Evolutionary conservation across 768 basidiomycete species (phyloP).

Genomic region (Naganishia antarctica): DNA sequence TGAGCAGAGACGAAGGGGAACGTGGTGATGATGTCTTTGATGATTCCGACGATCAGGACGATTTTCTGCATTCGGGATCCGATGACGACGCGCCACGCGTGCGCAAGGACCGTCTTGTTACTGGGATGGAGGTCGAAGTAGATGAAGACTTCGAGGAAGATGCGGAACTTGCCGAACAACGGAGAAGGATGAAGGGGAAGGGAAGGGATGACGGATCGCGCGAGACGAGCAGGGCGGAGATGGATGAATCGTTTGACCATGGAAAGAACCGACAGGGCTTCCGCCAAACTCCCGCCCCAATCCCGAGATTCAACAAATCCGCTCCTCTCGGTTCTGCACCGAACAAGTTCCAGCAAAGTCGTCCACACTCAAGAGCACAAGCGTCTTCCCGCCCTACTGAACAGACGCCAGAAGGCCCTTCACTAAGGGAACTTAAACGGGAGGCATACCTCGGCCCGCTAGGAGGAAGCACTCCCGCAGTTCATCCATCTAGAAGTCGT

Average conservation of each 20-base stretch:
- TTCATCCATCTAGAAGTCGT: slow-evolving; percentile 11
- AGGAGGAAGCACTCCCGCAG: neutral
- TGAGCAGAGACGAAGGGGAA: slow-evolving; percentile 21
- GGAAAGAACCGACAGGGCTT: neutral
- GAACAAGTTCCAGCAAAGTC: neutral
- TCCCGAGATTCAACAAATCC: neutral
- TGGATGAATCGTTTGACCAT: neutral
- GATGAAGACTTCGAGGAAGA: slow-evolving; percentile 20
- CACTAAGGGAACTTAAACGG: slow-evolving; percentile 26
- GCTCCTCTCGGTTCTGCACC: neutral
- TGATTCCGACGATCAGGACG: slow-evolving; percentile 59
- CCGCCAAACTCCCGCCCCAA: neutral
- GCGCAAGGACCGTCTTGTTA: no score
- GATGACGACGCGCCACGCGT: no score
- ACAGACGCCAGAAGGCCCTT: neutral
- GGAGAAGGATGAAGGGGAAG: slow-evolving; percentile 19
- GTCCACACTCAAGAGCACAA: neutral
- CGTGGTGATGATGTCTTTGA: slow-evolving; percentile 48
- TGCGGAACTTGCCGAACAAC: neutral
- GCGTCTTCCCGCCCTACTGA: neutral
- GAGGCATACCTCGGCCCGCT: slow-evolving; percentile 21
- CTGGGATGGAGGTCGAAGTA: slow-evolving; percentile 8
- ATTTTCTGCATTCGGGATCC: slow-evolving; percentile 30
- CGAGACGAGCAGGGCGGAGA: neutral
- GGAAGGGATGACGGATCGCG: neutral